phyloP scores from a whole-genome alignment of 2,329 filamentous ascomycete species.

The Dactylellina leptospora region DNA sequence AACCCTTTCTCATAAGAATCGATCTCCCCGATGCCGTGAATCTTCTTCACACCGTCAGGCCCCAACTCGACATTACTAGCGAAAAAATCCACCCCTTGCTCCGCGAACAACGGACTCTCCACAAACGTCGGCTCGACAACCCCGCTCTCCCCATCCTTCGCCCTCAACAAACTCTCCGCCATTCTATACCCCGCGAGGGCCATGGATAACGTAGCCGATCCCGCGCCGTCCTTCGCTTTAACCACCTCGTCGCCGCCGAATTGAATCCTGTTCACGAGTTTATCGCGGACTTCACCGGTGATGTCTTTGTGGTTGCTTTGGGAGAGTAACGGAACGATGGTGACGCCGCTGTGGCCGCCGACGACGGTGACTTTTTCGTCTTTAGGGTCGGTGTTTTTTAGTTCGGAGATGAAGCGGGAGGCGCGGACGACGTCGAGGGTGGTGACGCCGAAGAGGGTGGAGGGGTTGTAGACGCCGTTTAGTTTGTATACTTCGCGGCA shows the following conservation, averaged over 20 bases:
- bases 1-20: conserved; percentile 88
- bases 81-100: conserved; percentile 97
- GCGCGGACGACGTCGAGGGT: conserved; percentile 98
- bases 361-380: conserved; percentile 95
- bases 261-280: conserved; percentile 92
- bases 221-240: conserved; percentile 97
- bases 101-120: conserved; percentile 97
- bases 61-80: conserved; percentile 93
- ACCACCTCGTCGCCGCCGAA: conserved; percentile 99
- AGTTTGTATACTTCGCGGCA: conserved; percentile 96
- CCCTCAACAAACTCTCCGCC: conserved; percentile 92
- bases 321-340: conserved; percentile 96
- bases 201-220: conserved; percentile 98
- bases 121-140: conserved; percentile 96
- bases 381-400: conserved; percentile 88
- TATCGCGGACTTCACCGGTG: conserved; percentile 75
- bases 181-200: conserved; percentile 88
- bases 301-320: conserved; percentile 90
- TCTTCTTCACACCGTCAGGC: conserved; percentile 94
- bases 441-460: conserved; percentile 98
- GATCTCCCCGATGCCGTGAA: conserved; percentile 84
- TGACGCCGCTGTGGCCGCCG: conserved; percentile 96
- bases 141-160: conserved; percentile 90
- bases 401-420: conserved; percentile 94
- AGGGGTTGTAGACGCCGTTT: conserved; percentile 96